A percentile compares a stretch with the other conserved stretches of the same genome.
These are phyloP conservation scores for Domatiomyces globalis DNA, from an alignment of 2,329 filamentous ascomycete genomes.

Conservation along the genomic window DNA sequence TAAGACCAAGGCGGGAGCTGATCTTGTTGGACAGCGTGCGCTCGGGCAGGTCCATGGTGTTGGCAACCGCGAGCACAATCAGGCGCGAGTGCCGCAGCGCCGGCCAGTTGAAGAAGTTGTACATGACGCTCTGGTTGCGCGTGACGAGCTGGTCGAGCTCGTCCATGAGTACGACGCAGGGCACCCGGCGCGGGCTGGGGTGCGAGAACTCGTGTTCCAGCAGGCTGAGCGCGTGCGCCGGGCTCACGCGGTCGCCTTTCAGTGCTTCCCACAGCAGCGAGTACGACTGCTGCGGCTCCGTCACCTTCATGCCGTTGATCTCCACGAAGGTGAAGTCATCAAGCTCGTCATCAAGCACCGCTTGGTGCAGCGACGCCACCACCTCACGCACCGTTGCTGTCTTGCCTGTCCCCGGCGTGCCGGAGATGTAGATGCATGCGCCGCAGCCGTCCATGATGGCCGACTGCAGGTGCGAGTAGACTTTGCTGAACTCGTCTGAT, in stretches of 20 bases:
- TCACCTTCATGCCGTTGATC: slow-evolving; percentile 99
- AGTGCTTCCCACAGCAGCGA: slow-evolving; percentile 90
- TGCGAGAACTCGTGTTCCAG: slow-evolving; percentile 85
- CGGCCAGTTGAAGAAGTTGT: slow-evolving; percentile 99
- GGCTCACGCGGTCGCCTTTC: slow-evolving; percentile 82
- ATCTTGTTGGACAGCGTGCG: slow-evolving; percentile 97
- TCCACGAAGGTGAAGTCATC: slow-evolving; percentile 99
- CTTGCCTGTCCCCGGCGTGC: slow-evolving; percentile 95
- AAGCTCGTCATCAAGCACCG: slow-evolving; percentile 75
- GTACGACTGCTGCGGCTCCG: slow-evolving; percentile 93
- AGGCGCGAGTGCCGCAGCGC: slow-evolving; percentile 77
- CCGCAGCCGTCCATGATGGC: slow-evolving; percentile 89
- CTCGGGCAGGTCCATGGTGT: slow-evolving; percentile 97
- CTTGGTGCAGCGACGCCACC: slow-evolving; percentile 72
- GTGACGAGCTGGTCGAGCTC: slow-evolving; percentile 96
- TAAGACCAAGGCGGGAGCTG: slow-evolving; percentile 76
- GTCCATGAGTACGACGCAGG: slow-evolving; percentile 96
- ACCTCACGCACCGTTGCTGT: slow-evolving; percentile 96
- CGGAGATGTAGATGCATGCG: slow-evolving; percentile 96
- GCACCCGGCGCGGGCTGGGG: slow-evolving; percentile 74
- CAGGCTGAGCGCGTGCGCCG: slow-evolving; percentile 78
- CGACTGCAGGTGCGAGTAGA: slow-evolving; percentile 85
- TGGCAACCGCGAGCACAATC: slow-evolving; percentile 92
- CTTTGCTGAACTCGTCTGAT: slow-evolving; percentile 77
- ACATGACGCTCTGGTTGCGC: slow-evolving; percentile 99